Base-by-base conservation (phyloP, 495 filamentous ascomycete genomes). In the Penicillium cosmopolitanum region DNA sequence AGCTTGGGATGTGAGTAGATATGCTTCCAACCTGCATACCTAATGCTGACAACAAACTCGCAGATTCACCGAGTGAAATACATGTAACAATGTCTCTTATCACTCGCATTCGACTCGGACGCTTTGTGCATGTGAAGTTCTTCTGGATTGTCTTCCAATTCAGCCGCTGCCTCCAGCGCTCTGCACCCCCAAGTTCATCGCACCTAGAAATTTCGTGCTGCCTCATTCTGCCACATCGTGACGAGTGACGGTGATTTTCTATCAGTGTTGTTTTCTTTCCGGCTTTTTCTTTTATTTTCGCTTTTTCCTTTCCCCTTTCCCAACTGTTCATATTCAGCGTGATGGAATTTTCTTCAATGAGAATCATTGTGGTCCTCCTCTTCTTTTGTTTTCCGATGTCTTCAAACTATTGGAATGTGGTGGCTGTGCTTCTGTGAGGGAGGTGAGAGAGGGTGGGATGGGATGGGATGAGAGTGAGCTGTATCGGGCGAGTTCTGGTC, bases 81-180 rank as follows among this genome's bases (percentile, higher is more conserved):
- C 51, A 57, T 54, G 46, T 57, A 56, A 10, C 44, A 18, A n/a
- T 59, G 60, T 54, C 57, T 63, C 48, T 40, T 61, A 58, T 21
- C 18, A 31, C 48, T 28, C 50, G 47, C 43, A 43, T 35, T n/a
- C 54, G 31, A 46, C 11, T 38, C 4, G 47, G 57, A 34, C 31
- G n/a, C 51, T 54, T 38, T 23, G 9, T 53, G 19, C 51, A 31
- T 38, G 23, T 23, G 25, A 54, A 54, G n/a, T 51, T 54, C 33
- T n/a, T 25, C 43, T 25, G 51, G 18, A 44, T 19, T 44, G 9
- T 9, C 15, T 44, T 44, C 2, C 16, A 16, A 18, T 44, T n/a
- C 42, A 44, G 15, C 42, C 42, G 16, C n/a, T 15, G n/a, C n/a
- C 42, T 44, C 42, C 7, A 44, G 16, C 16, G 15, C 16, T 19